Base-by-base conservation (phyloP, 106 monocot species). In the Dendrobium huoshanense region DNA sequence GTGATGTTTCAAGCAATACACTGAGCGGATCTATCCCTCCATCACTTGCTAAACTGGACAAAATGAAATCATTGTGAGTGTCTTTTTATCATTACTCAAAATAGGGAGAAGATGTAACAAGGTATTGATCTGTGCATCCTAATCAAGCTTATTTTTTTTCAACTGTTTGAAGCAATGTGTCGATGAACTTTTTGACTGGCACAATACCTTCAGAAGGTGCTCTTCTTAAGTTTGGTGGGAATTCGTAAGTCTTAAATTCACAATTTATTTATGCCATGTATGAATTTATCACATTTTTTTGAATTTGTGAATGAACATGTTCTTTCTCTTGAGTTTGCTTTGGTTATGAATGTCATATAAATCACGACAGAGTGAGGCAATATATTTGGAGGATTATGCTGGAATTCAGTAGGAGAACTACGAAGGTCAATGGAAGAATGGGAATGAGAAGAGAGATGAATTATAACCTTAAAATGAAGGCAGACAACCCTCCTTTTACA, bases 1-100 rank as follows among this genome's bases (percentile, higher is more conserved):
- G 97, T 78, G 97, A 98, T 80, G 55, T 98, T 41, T 94, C 97
- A n/a, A 94, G 97, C 84, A 98, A 98, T 75, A 87, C 92, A 75
- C 77, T 98, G 80, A 94, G 94, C 79, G 97, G 97, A 80, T 83
- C 86, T 65, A 91, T 98, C 84, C 94, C 97, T 77, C 73, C 72
- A 59, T 91, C 97, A 58, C 85, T 98, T 82, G 83, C 83, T 75
- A 94, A 91, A 64, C 84, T 98, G 80, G 79, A 82, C 51, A 94
- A 91, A 80, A 81, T 98, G 59, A 90, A 73, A 81, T 89, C 87
- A 85, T 92, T 98, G 94, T 98, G 78, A 88, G 97, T 89, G 68
- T 19, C 29, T 41, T 79, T 42, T 19, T 20, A 17, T 67, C 55
- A 7, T 33, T 78, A 59, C 37, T 58, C 78, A 83, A 78, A 65